Base-by-base conservation (phyloP, 2,329 filamentous ascomycete species). In the Exophiala dermatitidis region DNA sequence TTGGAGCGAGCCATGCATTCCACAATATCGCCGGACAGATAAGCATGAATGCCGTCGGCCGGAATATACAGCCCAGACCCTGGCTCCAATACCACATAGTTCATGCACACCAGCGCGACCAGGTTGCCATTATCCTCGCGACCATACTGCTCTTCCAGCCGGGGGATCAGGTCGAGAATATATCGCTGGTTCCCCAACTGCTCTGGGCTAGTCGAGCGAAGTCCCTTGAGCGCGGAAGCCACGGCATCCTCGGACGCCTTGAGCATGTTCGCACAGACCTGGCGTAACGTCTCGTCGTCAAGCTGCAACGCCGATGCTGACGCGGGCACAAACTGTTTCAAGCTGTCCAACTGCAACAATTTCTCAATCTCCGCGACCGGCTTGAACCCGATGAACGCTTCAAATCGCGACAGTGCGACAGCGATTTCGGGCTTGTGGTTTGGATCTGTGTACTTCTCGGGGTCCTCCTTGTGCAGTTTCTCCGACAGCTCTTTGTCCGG, bases 351-450 rank as follows among this genome's bases (percentile, higher is more conserved):
- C 31, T 64, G 63, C 63, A 88, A 76, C 1, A 88, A 69, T 0
- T 72, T 65, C 32, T 80, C 69, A 53, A 90, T 82, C 2, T 82
- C 73, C 6, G 68, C 64, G 0, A 86, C 70, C 0, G 84, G 81
- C 64, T 87, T 89, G 72, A 83, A 90, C 4, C 86, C 86, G 6
- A 82, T 83, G 61, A 90, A 90, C 0, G 85, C 81, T 66, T 90
- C 85, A 62, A 90, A 90, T 26, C 81, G 78, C 8, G 78, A 76
- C 1, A 90, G 70, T 0, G 86, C 85, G 1, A 90, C 72, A 0
- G 86, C 85, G 49, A 90, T 90, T 65, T 90, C 86, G 1, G 86
- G 86, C 69, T 90, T 90, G 73, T 90, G 85, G 66, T 90, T 90
- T 2, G 78, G 71, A 60, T 90, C 85, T 1, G 79, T 80, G 66